Conservation (phyloP, 306 rosid genomes). For the Fragaria nilgerrensis region DNA sequence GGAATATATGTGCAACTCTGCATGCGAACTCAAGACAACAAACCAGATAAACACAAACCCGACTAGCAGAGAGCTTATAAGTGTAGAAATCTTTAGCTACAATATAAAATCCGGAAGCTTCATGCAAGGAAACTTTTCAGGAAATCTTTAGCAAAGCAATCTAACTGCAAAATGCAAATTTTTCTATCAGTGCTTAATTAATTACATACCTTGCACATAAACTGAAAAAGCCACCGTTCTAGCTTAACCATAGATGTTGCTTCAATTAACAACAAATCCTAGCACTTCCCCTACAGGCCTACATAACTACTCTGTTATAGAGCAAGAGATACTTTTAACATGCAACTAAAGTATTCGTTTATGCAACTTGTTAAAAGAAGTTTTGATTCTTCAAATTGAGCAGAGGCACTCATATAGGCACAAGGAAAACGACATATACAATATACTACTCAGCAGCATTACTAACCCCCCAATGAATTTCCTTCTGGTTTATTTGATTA, state of each 20-base stretch:
- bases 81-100: background rate
- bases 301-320: background rate
- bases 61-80: background rate
- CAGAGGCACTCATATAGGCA: background rate
- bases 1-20: background rate
- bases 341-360: background rate
- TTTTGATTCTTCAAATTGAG: background rate
- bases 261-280: background rate
- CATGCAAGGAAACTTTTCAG: background rate
- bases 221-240: background rate
- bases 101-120: background rate
- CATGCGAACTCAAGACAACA: background rate
- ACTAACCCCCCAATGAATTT: conserved; percentile 92
- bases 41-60: background rate
- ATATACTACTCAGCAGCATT: conserved; percentile 6
- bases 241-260: background rate
- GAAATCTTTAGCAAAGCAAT: background rate
- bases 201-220: background rate
- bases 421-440: background rate
- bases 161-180: background rate
- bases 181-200: background rate
- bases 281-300: background rate
- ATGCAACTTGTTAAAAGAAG: background rate
- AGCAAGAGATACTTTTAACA: background rate
- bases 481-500: conserved; percentile 77